Percentiles rank a stretch among this genome's conserved stretches.
Conservation (phyloP, 2,329 filamentous ascomycete species). For the Alternaria sp. region DNA sequence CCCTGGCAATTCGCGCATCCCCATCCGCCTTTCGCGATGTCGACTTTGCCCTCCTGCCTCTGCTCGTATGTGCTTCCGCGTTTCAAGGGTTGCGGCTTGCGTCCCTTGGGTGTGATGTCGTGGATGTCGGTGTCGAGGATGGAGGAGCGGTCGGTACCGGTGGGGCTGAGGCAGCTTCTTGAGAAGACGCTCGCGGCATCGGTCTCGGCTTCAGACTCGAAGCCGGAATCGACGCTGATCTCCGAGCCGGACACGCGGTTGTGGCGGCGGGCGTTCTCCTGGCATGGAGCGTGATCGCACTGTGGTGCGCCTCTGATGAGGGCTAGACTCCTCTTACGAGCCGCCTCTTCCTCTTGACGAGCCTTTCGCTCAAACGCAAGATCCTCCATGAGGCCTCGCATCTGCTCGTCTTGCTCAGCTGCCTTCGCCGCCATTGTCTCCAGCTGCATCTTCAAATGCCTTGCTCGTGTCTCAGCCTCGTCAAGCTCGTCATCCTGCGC, state of each 20-base stretch:
- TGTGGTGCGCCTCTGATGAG: slow-evolving; percentile 30
- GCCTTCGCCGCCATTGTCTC: slow-evolving; percentile 64
- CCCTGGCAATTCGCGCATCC: slow-evolving; percentile 46
- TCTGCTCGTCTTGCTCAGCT: slow-evolving; percentile 62
- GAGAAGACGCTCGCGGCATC: slow-evolving; percentile 52
- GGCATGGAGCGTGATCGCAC: slow-evolving; percentile 25
- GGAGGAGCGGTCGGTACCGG: slow-evolving; percentile 42
- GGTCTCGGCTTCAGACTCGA: slow-evolving; percentile 64
- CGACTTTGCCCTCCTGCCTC: slow-evolving; percentile 49
- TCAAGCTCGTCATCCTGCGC: slow-evolving; percentile 67
- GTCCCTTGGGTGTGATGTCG: slow-evolving; percentile 36
- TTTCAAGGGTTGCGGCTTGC: slow-evolving; percentile 39
- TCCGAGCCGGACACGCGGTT: slow-evolving; percentile 45
- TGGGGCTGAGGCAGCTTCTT: slow-evolving; percentile 47
- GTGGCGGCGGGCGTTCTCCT: slow-evolving; percentile 30
- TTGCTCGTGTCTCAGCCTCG: slow-evolving; percentile 63
- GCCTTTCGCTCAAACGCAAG: slow-evolving; percentile 42
- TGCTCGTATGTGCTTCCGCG: slow-evolving; percentile 46
- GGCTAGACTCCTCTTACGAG: slow-evolving; percentile 38
- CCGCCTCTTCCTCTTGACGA: slow-evolving; percentile 44
- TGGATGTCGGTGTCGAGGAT: slow-evolving; percentile 42
- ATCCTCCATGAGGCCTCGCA: slow-evolving; percentile 48
- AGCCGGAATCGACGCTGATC: slow-evolving; percentile 61
- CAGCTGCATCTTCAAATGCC: slow-evolving; percentile 66
- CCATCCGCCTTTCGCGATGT: slow-evolving; percentile 34